Base-by-base conservation (phyloP, 1,284 basidiomycete genomes). In the Ustilago sp. region DNA sequence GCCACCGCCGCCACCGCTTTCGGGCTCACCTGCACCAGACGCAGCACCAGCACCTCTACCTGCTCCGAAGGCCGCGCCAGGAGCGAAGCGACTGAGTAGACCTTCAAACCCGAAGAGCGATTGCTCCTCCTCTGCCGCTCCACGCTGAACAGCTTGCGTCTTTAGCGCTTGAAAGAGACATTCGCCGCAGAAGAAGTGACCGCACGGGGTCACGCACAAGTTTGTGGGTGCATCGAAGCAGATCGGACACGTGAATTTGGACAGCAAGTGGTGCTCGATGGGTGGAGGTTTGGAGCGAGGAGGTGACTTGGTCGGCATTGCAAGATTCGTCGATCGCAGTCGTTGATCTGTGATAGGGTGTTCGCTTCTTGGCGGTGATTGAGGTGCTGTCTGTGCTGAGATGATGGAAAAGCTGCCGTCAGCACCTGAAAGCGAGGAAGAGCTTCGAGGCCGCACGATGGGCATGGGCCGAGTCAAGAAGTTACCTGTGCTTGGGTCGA, bases 171-270 rank as follows among this genome's bases (percentile, higher is more conserved):
- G 77, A 34, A 78, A 83, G 13, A 84, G 59, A 28, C 83, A 84
- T 2, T 67, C 68, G 41, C 81, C 81, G 58, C 83, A 84, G 63
- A 84, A 83, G 51, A 84, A 61, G 59, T 84, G 83, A 17, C 83
- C 83, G 53, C 83, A 84, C 4, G 81, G 77, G 7, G 83, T 81
- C 38, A 79, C 63, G 32, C 56, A 62, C 12, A 74, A 53, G 17
- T 80, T 73, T 12, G 50, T 74, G 7, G 81, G 81, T 7, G 81
- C 64, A 19, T 80, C 77, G 32, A 84, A 80, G 64, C 83, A 84
- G 68, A 84, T 81, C 8, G 83, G 81, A 51, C 83, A 84, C 0
- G 66, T 69, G 58, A 80, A 84, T 8, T 64, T 80, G 13, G 77
- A 80, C 2, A 82, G 59, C 15, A 83, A 65, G 8, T 72, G 62